Base-by-base conservation (phyloP, 768 basidiomycete genomes). In the Tylopilus cervinicoccineus region DNA sequence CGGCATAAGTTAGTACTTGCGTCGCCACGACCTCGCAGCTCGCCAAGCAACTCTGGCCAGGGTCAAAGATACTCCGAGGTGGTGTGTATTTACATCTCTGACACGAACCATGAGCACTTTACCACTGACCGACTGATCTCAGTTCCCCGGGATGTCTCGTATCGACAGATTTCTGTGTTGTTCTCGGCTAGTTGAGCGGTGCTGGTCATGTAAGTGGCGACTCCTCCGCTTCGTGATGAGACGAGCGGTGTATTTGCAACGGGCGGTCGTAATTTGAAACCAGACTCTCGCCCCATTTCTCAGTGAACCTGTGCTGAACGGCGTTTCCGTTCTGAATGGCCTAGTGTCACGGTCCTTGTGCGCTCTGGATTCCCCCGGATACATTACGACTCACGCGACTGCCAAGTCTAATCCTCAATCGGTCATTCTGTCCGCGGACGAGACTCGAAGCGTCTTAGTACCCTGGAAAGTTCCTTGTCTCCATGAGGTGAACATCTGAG, bases 401-500 rank as follows among this genome's bases (percentile, higher is more conserved):
- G 38, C 40, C 33, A 24, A 45, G 28, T 29, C 13, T 28, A 37
- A 43, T 32, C 28, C 23, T 38, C 23, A 22, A 22, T n/a, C 22
- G 12, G 7, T 7, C 34, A 17, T 23, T 27, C 26, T 28, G 17
- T 53, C 59, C 59, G 60, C 56, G 60, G 60, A 58, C 47, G 22
- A 52, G 28, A 43, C 37, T 11, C 22, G 22, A 19, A 6, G 26
- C 22, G 27, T 39, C 45, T 29, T 16, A 22, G 34, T n/a, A 24
- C 24, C 23, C 17, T 26, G 9, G n/a, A 26, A 43, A 14, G 16
- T 37, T 28, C 41, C 45, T 38, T 33, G 34, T 47, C 9, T 48
- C 43, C 23, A 53, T 28, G 42, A 38, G 17, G 33, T 28, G 36
- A 43, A n/a, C 32, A 16, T 47, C 32, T 34, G n/a, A 28, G 16